phyloP scores from a whole-genome alignment of 306 rosid genomes.

The Quillaja saponaria region DNA sequence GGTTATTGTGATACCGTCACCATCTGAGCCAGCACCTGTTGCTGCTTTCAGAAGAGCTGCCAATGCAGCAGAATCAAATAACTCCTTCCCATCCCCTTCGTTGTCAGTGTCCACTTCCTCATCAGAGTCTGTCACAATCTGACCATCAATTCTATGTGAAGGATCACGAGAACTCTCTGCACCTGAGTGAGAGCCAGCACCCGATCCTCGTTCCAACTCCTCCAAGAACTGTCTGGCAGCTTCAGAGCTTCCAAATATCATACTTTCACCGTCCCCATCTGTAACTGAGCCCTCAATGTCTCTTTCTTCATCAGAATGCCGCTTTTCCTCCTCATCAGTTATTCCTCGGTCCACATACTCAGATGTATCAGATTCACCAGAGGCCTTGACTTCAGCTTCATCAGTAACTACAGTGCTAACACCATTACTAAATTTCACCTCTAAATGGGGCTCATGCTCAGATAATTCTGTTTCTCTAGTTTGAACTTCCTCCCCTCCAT shows the following conservation, averaged over 20 bases:
- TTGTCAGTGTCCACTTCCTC: slow-evolving; percentile 88
- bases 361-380: slow-evolving; percentile 31
- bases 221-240: slow-evolving; percentile 63
- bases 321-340: slow-evolving; percentile 38
- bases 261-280: slow-evolving; percentile 61
- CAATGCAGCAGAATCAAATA: slow-evolving; percentile 90
- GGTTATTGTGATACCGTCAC: slow-evolving; percentile 70
- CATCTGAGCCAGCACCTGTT: slow-evolving; percentile 70
- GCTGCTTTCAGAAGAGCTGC: slow-evolving; percentile 96
- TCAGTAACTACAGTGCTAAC: slow-evolving; percentile 14
- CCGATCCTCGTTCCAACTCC: slow-evolving; percentile 62
- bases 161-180: slow-evolving; percentile 53
- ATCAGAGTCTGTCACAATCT: slow-evolving; percentile 81
- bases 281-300: slow-evolving; percentile 49
- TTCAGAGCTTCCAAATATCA: slow-evolving; percentile 67
- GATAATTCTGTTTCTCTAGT: slow-evolving; percentile 6
- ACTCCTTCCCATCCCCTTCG: slow-evolving; percentile 79
- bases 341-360: slow-evolving; percentile 32
- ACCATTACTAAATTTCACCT: slow-evolving; percentile 22
- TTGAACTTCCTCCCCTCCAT: slow-evolving; percentile 16
- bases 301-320: slow-evolving; percentile 30
- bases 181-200: slow-evolving; percentile 50
- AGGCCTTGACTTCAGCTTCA: slow-evolving; percentile 26
- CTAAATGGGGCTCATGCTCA: slow-evolving; percentile 18
- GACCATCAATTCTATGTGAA: slow-evolving; percentile 78